Conservation (phyloP, 2,329 filamentous ascomycete species). For the Leptographium flavum region DNA sequence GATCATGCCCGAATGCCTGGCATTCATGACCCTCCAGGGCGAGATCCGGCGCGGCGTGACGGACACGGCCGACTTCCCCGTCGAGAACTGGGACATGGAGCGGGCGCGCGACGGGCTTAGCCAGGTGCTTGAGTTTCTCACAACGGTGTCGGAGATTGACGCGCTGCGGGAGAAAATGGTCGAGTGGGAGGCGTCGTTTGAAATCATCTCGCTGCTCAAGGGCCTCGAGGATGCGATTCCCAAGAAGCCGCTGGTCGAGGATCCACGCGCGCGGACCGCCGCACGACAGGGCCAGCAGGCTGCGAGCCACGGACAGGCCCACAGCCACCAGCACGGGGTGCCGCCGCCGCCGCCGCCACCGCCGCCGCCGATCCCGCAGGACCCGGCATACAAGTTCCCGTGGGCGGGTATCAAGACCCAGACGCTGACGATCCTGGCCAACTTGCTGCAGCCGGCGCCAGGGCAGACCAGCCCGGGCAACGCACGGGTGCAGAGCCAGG, state of each 20-base stretch:
- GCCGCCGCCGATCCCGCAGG: slow-evolving; percentile 40
- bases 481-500: slow-evolving; percentile 71
- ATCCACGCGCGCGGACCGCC: slow-evolving; percentile 15
- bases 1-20: slow-evolving; percentile 86
- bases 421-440: slow-evolving; percentile 79
- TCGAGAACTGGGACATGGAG: slow-evolving; percentile 97
- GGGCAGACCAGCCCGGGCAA: slow-evolving; percentile 47
- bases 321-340: not conserved
- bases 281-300: not conserved
- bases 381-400: slow-evolving; percentile 48
- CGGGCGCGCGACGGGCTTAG: slow-evolving; percentile 88
- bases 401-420: slow-evolving; percentile 77
- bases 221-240: slow-evolving; percentile 79
- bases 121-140: slow-evolving; percentile 88
- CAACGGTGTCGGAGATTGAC: slow-evolving; percentile 72
- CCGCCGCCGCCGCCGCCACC: slow-evolving; percentile 26
- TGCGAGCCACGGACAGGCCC: not conserved
- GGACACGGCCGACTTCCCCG: slow-evolving; percentile 75
- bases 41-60: slow-evolving; percentile 68
- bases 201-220: slow-evolving; percentile 74
- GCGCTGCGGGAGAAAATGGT: slow-evolving; percentile 75
- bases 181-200: slow-evolving; percentile 83
- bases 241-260: slow-evolving; percentile 55
- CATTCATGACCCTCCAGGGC: slow-evolving; percentile 85
- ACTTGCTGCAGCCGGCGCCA: slow-evolving; percentile 70